A percentile compares a stretch with the other conserved stretches of the same genome.
phyloP scores from a whole-genome alignment of 352 stramenopile species.

The Phytopythium sindhum region DNA sequence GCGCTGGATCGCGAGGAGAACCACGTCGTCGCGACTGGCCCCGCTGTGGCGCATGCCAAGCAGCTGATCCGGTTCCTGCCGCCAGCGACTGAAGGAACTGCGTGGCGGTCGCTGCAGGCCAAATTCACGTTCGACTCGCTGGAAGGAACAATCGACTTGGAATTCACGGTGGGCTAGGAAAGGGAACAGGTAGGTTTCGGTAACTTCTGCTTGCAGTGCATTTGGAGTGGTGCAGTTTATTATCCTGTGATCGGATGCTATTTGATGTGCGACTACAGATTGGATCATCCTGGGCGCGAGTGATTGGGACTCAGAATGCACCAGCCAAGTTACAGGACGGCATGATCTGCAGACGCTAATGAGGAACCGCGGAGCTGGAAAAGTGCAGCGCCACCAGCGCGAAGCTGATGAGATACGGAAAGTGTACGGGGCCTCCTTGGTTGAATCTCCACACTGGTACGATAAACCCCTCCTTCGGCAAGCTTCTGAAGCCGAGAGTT shows the following conservation, averaged over 20 bases:
- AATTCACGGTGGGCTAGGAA: constrained; percentile 30
- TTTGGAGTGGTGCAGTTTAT: not conserved
- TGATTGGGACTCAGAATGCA: no score
- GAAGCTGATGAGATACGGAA: no score
- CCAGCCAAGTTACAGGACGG: no score
- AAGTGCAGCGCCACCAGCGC: no score
- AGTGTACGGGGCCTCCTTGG: no score
- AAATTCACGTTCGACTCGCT: constrained; percentile 51
- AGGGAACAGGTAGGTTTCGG: not conserved
- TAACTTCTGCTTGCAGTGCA: not conserved
- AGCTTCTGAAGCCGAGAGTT: no score
- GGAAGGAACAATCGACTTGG: constrained; percentile 56
- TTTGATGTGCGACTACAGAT: no score
- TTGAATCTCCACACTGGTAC: no score
- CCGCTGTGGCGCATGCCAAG: constrained; percentile 59
- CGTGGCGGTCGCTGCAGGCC: constrained; percentile 20
- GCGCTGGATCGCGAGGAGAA: constrained; percentile 35
- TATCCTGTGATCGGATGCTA: not conserved
- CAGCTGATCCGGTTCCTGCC: constrained; percentile 72
- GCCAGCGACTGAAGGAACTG: constrained; percentile 5
- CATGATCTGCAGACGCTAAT: no score
- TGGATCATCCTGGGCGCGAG: no score
- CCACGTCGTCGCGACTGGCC: constrained; percentile 51
- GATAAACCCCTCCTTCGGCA: no score
- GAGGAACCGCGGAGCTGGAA: no score